Base-by-base conservation (phyloP, 257 asterid species). In the Gardenia jasminoides region DNA sequence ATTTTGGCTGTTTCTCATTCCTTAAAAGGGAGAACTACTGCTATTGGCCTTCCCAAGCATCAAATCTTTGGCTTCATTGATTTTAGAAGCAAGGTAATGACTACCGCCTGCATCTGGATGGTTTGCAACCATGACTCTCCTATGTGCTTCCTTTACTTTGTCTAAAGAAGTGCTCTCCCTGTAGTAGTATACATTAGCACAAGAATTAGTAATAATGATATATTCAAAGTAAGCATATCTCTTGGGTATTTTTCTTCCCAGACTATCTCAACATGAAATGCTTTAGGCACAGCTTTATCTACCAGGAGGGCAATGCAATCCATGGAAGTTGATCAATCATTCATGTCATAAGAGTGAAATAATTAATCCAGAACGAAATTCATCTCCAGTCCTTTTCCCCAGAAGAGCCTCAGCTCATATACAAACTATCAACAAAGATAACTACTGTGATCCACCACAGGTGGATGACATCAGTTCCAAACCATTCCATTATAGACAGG, bases 31-130 rank as follows among this genome's bases (percentile, higher is more conserved):
- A 9, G 96, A 92, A 70, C 90, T 97, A 10, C 80, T 79, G 86
- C 69, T 84, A 88, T 87, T 88, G 76, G 83, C 26, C 88, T 94
- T 91, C 77, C 97, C 94, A n/a, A 91, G 89, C 85, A 94, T 7
- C 20, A 88, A 8, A 13, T 94, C 97, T 79, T 94, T 94, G 48
- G 98, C 97, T 84, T 92, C 97, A 12, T 92, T 94, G 12, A 91
- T 89, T 85, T 94, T 94, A 22, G 98, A 94, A 75, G 98, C 97
- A 76, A 92, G 91, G 85, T 92, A 92, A 79, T 91, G 97, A 85
- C 97, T 94, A 56, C 98, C 98, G 59, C 97, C 98, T 52, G 97
- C 98, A 84, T 94, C 97, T 0, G 98, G 98, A 82, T 94, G 98
- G 81, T 94, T 92, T 61, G 97, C 97, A 64, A 94, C 93, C 98